Base-by-base conservation (phyloP, 352 stramenopile species). In the Elongisporangium prolatum region DNA sequence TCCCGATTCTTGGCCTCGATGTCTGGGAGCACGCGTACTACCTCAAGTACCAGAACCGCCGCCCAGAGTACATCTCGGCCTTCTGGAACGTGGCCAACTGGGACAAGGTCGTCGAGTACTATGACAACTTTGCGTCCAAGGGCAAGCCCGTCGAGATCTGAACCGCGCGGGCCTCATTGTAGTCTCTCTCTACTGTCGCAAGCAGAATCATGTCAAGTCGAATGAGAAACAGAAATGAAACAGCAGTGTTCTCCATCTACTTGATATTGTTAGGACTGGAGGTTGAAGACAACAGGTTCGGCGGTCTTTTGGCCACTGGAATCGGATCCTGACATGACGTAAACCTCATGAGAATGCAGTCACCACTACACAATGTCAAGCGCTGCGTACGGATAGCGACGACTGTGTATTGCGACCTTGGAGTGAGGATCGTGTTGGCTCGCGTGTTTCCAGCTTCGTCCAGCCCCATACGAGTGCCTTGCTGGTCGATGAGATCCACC, bases 21-120 rank as follows among this genome's bases (percentile, higher is more conserved):
- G 92, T 98, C 48, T 99, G 96, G 96, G 95, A 99, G 73, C 92
- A 98, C 72, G 89, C 91, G 10, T 98, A 98, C 75, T 98, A 98
- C 85, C 82, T 98, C 60, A 97, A 98, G 80, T 98, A 98, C 86
- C 92, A 98, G 71, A 98, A 98, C 80, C 86, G 91, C 54, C 84
- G 94, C 61, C 89, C 93, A 17, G 91, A 98, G 74, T 98, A 99
- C 89, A 97, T 99, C 65, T 88, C 84, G 52, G 97, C 96, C 64
- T 98, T 97, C 80, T 99, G 96, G 96, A 98, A 98, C 82, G 93
- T 99, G 61, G 94, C 90, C 69, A 97, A 97, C 86, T 97, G 88
- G 88, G 84, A 96, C 74, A 92, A 95, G 78, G 91, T 97, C 48
- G 86, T 91, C 21, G 77, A 96, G 69, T 95, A 96, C 85, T 96